Percentiles rank a stretch among this genome's conserved stretches.
These are phyloP conservation scores for Aspergillus neoniger DNA, from an alignment of 2,329 filamentous ascomycete species.

Conservation along the genomic window DNA sequence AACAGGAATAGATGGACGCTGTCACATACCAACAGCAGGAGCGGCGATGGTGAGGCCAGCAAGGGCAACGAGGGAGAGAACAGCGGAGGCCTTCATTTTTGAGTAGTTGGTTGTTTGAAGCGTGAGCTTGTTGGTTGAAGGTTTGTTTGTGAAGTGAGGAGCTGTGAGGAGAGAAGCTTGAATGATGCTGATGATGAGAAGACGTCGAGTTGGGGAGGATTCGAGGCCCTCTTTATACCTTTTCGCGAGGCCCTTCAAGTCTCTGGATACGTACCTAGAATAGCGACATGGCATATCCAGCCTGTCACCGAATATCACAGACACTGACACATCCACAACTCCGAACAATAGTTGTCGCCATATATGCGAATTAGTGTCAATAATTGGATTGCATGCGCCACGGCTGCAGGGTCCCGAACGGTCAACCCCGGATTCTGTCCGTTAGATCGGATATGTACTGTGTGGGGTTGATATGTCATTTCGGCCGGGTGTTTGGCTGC, in stretches of 20 bases:
- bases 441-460: no score
- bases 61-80: constrained; percentile 9
- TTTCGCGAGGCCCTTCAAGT: background rate
- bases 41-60: constrained; percentile 6
- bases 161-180: background rate
- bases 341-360: no score
- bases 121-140: background rate
- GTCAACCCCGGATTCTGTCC: no score
- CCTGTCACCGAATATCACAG: no score
- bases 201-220: background rate
- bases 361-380: no score
- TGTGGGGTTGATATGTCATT: no score
- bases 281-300: no score
- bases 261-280: background rate
- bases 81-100: constrained; percentile 10
- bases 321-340: no score
- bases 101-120: background rate
- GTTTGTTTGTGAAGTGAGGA: background rate
- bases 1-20: background rate
- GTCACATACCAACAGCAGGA: background rate
- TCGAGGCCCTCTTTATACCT: background rate
- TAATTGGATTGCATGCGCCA: no score
- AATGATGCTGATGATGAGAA: constrained; percentile 1
- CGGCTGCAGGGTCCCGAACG: no score
- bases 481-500: no score